Evolutionary conservation across 225 moss, liverwort and hornwort species (phyloP).

Genomic region (Bryum argenteum): DNA sequence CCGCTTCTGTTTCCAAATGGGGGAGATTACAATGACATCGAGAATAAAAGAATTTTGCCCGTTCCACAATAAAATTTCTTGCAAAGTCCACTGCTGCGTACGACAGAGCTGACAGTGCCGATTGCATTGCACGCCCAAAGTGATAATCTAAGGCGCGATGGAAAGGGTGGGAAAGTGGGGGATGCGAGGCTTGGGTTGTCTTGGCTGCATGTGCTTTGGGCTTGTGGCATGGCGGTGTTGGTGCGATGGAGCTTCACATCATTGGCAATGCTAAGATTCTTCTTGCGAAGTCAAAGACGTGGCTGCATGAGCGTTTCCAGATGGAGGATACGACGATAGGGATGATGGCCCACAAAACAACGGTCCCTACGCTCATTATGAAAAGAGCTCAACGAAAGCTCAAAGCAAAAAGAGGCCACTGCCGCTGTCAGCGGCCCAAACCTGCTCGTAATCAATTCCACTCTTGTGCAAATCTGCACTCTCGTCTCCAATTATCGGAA

Average conservation of each 20-base stretch:
- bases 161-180: neutral
- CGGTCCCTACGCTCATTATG: too few relatives aligned
- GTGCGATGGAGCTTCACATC: neutral
- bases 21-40: slow-evolving; percentile 14
- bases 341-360: neutral
- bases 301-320: slow-evolving; percentile 20
- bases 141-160: neutral
- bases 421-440: too few relatives aligned
- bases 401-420: too few relatives aligned
- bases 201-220: slow-evolving; percentile 7
- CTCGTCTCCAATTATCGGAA: too few relatives aligned
- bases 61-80: neutral
- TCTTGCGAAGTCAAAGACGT: slow-evolving; percentile 16
- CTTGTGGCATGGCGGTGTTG: slow-evolving; percentile 9
- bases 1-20: neutral
- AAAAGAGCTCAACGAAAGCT: too few relatives aligned
- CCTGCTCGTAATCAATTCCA: too few relatives aligned
- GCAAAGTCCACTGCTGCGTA: neutral
- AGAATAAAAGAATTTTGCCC: slow-evolving; percentile 38
- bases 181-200: neutral
- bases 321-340: slow-evolving; percentile 20
- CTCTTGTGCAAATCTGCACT: too few relatives aligned
- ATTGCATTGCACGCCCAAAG: too few relatives aligned
- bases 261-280: slow-evolving; percentile 14
- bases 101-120: too few relatives aligned